These are phyloP conservation scores for Cadophora sp. DNA, from an alignment of 2,329 filamentous ascomycete species.

Conservation along the genomic window DNA sequence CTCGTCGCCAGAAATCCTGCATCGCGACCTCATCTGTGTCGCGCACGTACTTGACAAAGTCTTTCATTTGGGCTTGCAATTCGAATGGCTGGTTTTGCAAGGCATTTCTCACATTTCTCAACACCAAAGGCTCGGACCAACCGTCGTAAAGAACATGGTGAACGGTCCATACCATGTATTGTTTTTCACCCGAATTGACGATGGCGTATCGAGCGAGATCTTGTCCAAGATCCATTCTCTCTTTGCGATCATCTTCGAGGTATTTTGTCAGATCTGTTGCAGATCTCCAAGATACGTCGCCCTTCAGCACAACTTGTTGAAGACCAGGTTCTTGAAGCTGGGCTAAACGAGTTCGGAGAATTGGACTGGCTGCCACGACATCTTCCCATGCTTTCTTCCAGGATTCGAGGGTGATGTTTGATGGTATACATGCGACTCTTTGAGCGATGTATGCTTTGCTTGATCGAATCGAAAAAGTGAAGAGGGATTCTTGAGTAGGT, in stretches of 20 bases:
- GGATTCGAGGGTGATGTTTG: slow-evolving; percentile 32
- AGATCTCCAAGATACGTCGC: slow-evolving; percentile 33
- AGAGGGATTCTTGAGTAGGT: slow-evolving; percentile 48
- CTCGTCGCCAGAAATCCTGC: slow-evolving; percentile 53
- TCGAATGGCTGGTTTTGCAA: slow-evolving; percentile 34
- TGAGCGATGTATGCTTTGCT: slow-evolving; percentile 48
- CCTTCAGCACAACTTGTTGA: slow-evolving; percentile 37
- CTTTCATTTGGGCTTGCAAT: slow-evolving; percentile 49
- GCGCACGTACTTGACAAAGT: slow-evolving; percentile 56
- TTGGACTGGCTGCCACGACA: slow-evolving; percentile 40
- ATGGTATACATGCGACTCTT: slow-evolving; percentile 36
- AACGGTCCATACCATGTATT: slow-evolving; percentile 59
- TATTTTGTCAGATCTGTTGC: slow-evolving; percentile 37
- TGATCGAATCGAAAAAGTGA: slow-evolving; percentile 46
- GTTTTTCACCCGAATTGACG: slow-evolving; percentile 36
- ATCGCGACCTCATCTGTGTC: slow-evolving; percentile 47
- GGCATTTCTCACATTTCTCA: slow-evolving; percentile 41
- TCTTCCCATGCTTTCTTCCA: slow-evolving; percentile 45
- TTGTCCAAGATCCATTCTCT: slow-evolving; percentile 41
- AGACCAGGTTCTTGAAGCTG: slow-evolving; percentile 43
- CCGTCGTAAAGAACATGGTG: slow-evolving; percentile 65
- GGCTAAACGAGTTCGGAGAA: slow-evolving; percentile 47
- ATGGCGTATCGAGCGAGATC: slow-evolving; percentile 37
- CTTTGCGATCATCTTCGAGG: slow-evolving; percentile 30
- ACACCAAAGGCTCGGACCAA: slow-evolving; percentile 52